phyloP scores from a whole-genome alignment of 164 flowering plant genomes.

The Stephania cephalantha region DNA sequence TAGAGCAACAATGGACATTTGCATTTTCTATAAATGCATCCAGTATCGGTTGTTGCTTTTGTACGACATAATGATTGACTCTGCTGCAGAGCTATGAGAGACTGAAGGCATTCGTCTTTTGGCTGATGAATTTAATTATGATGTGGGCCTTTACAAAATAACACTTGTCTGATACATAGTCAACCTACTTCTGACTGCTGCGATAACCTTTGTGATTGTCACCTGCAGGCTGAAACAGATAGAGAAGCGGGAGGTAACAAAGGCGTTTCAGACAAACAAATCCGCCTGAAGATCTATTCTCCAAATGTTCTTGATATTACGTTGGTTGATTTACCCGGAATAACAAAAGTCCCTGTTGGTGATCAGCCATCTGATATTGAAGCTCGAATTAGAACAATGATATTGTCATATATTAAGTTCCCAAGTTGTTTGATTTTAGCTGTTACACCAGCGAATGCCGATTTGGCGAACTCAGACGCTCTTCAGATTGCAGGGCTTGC shows the following conservation, averaged over 20 bases:
- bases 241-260: conserved; percentile 36
- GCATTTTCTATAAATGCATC: no score
- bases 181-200: not conserved
- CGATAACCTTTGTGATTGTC: not conserved
- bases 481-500: conserved; percentile 40
- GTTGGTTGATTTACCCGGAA: conserved; percentile 38
- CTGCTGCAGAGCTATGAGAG: not conserved
- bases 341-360: conserved; percentile 40
- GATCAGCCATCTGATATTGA: conserved; percentile 39
- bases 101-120: not conserved
- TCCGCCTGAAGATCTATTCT: conserved; percentile 33
- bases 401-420: conserved; percentile 34
- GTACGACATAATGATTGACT: not conserved
- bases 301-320: conserved; percentile 39
- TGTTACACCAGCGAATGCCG: conserved; percentile 38
- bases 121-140: not conserved
- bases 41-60: not conserved
- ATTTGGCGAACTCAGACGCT: conserved; percentile 38
- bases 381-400: conserved; percentile 37
- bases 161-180: not conserved
- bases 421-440: conserved; percentile 37
- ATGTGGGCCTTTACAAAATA: not conserved
- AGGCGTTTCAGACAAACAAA: conserved; percentile 37
- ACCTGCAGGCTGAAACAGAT: conserved; percentile 35
- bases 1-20: no score